These are phyloP conservation scores for Malus hybrid DNA, from an alignment of 331 rosid genomes.

Conservation along the genomic window DNA sequence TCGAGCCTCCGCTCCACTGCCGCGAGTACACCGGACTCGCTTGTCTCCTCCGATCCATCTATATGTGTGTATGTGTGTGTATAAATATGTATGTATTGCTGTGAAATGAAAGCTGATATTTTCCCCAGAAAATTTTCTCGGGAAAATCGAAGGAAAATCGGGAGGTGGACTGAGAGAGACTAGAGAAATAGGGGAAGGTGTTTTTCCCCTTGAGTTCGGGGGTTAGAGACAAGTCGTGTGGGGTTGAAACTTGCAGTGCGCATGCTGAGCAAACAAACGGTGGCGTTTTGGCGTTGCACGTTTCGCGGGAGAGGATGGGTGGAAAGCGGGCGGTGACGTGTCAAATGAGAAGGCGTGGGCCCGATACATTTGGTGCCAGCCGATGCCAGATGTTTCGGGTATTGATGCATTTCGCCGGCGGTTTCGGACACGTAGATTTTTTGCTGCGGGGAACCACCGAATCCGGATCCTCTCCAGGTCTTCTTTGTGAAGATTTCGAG, in stretches of 20 bases:
- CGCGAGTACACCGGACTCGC: slow-evolving; percentile 76
- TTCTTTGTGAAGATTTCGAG: fast-evolving
- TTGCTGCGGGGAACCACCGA: too few species aligned
- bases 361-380: background rate
- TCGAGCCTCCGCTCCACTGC: slow-evolving; percentile 89
- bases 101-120: slow-evolving; percentile 23
- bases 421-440: background rate
- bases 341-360: background rate
- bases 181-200: slow-evolving; percentile 1
- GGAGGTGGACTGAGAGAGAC: background rate
- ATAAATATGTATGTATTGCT: background rate
- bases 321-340: background rate
- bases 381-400: background rate
- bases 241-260: background rate
- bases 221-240: background rate
- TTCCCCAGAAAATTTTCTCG: slow-evolving; percentile 18
- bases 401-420: background rate
- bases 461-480: too few species aligned
- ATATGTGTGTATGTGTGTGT: background rate
- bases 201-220: background rate
- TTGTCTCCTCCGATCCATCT: slow-evolving; percentile 91
- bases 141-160: slow-evolving; percentile 29
- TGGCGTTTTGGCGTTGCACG: slow-evolving; percentile 2
- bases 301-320: slow-evolving; percentile 10
- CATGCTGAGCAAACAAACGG: background rate